Percentiles rank a stretch among this genome's conserved stretches.
Conservation (phyloP, 208 protist species). For the Acanthamoeba healyi region DNA sequence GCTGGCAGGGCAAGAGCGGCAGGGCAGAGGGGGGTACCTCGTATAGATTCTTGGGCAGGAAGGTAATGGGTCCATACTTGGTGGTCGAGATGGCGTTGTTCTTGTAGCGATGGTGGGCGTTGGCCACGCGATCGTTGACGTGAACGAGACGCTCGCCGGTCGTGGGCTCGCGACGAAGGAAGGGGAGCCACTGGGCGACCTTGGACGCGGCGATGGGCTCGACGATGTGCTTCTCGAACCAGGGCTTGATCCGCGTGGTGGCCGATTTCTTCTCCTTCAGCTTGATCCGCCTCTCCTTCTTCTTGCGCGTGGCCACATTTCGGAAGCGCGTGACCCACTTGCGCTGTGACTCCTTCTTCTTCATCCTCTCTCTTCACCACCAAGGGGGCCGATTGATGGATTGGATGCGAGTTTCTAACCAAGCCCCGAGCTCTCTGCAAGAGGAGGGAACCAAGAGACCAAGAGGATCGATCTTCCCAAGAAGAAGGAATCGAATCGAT, state of each 20-base stretch:
- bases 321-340: constrained; percentile 64
- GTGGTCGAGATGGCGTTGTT: constrained; percentile 94
- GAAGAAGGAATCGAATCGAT: too few species aligned
- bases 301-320: background rate
- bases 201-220: constrained; percentile 23
- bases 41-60: constrained; percentile 96
- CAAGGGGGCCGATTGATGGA: too few species aligned
- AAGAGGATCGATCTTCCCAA: too few species aligned
- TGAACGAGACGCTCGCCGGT: background rate
- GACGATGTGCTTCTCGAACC: constrained; percentile 43
- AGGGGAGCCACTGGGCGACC: background rate
- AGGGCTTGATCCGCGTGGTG: background rate
- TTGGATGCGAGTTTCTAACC: too few species aligned
- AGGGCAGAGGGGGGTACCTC: constrained; percentile 86
- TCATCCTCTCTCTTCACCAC: background rate
- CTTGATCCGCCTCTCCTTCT: constrained; percentile 60
- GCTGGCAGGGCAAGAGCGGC: too few species aligned
- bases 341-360: background rate
- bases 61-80: constrained; percentile 96
- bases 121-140: constrained; percentile 2
- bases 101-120: background rate
- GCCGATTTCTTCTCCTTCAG: constrained; percentile 37
- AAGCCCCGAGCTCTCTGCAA: too few species aligned
- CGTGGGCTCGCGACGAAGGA: constrained; percentile 16
- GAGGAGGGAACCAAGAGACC: too few species aligned